phyloP scores from a whole-genome alignment of 495 filamentous ascomycete species.

The Hypoxylon cercidicola region DNA sequence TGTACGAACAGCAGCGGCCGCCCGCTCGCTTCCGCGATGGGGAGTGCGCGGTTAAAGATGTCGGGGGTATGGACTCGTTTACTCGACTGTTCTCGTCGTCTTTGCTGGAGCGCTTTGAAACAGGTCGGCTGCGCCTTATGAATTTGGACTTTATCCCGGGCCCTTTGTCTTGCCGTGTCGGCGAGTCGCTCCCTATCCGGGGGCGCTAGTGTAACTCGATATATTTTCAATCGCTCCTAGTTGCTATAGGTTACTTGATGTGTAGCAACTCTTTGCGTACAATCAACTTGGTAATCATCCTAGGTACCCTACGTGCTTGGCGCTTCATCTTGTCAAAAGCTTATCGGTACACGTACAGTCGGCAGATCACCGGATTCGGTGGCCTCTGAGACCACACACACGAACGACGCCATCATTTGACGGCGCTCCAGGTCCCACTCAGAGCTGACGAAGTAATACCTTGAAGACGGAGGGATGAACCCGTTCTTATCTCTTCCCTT shows the following conservation, averaged over 20 bases:
- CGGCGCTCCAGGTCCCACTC: slow-evolving; percentile 35
- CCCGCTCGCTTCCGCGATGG: slow-evolving; percentile 21
- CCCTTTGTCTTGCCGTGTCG: background rate
- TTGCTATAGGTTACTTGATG: background rate
- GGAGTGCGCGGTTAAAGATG: slow-evolving; percentile 14
- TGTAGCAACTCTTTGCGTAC: background rate
- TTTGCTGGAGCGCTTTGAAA: background rate
- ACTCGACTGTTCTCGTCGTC: background rate
- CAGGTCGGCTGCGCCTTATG: slow-evolving; percentile 10
- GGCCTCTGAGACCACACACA: slow-evolving; percentile 12
- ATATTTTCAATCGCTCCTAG: background rate
- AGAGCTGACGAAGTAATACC: slow-evolving; percentile 35
- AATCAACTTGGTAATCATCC: background rate
- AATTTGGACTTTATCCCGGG: slow-evolving; percentile 20
- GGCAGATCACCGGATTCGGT: slow-evolving; percentile 25
- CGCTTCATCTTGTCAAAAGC: slow-evolving; percentile 1
- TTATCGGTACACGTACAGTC: slow-evolving; percentile 22
- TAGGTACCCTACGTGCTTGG: background rate
- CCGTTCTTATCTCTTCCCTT: slow-evolving; percentile 30
- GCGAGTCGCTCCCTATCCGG: background rate
- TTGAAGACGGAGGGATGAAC: slow-evolving; percentile 34
- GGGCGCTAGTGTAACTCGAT: background rate
- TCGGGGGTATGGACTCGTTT: slow-evolving; percentile 10
- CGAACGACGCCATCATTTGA: slow-evolving; percentile 35
- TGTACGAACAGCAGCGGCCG: slow-evolving; percentile 23